Percentiles rank a stretch among this genome's conserved stretches.
phyloP scores from a whole-genome alignment of 176 grass and related monocot genomes.

The Carex scoparia region DNA sequence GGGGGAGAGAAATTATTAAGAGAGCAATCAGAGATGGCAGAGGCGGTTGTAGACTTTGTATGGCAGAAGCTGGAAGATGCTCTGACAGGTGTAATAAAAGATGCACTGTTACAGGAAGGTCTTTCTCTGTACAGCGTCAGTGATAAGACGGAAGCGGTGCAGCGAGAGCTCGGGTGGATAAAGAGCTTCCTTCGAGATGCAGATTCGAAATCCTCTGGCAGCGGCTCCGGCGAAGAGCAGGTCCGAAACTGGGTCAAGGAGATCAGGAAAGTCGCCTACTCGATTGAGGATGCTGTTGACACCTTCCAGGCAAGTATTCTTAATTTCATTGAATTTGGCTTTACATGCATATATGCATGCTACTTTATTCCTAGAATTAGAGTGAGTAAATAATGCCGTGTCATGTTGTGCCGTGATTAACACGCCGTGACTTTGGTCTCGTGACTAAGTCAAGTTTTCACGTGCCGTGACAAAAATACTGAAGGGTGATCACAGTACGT shows the following conservation, averaged over 20 bases:
- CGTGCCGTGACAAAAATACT: too few species aligned
- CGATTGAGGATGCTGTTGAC: constrained; percentile 26
- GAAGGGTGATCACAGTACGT: too few species aligned
- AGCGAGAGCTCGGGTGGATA: constrained; percentile 6
- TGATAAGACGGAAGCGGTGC: not conserved
- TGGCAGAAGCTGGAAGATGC: constrained; percentile 18
- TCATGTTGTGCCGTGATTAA: not conserved
- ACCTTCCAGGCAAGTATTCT: not conserved
- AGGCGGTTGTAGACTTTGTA: constrained; percentile 26
- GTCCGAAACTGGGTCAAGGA: constrained; percentile 19
- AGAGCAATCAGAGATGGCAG: not conserved
- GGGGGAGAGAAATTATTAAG: not conserved
- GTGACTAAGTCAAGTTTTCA: too few species aligned
- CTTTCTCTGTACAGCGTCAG: not conserved
- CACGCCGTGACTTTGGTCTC: not conserved
- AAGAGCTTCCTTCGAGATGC: constrained; percentile 24
- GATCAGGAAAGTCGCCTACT: constrained; percentile 17
- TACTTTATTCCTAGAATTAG: not conserved
- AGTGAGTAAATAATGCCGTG: too few species aligned
- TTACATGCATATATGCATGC: not conserved
- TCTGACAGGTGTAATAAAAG: not conserved
- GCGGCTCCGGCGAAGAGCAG: not conserved
- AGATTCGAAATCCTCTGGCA: not conserved
- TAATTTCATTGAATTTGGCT: not conserved
- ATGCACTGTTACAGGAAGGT: constrained; percentile 3